A percentile compares a stretch with the other conserved stretches of the same genome.
Conservation (phyloP, 2,329 filamentous ascomycete species). For the Aspergillus tanneri region DNA sequence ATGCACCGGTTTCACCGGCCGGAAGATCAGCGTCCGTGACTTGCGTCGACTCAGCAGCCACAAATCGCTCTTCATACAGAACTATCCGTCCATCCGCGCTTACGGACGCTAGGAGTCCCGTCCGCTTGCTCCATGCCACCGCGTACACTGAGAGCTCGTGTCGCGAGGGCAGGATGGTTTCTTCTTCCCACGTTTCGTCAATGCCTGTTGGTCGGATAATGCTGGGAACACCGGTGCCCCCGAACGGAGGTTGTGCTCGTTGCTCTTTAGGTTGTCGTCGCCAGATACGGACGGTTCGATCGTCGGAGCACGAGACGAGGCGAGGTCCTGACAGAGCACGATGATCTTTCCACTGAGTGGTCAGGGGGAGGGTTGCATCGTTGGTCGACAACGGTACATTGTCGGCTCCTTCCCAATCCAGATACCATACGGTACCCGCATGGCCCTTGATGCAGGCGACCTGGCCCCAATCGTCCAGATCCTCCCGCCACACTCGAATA, state of each 20-base stretch:
- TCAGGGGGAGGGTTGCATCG: constrained; percentile 6
- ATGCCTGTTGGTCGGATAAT: constrained; percentile 73
- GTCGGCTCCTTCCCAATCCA: constrained; percentile 63
- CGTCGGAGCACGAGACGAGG: constrained; percentile 81
- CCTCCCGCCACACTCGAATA: constrained; percentile 83
- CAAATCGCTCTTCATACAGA: constrained; percentile 68
- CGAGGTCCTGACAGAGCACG: constrained; percentile 50
- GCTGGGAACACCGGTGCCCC: constrained; percentile 66
- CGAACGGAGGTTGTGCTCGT: constrained; percentile 45
- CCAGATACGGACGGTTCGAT: constrained; percentile 79
- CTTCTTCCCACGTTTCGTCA: constrained; percentile 81
- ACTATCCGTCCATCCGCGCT: constrained; percentile 82
- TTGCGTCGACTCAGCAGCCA: constrained; percentile 19
- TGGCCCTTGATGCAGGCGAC: constrained; percentile 80
- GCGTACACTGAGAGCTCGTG: constrained; percentile 85
- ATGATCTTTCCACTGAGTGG: constrained; percentile 31
- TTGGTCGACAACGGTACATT: constrained; percentile 23
- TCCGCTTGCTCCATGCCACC: constrained; percentile 74
- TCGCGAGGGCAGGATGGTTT: constrained; percentile 67
- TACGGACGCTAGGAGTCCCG: constrained; percentile 78
- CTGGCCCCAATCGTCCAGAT: constrained; percentile 91
- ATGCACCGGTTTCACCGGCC: constrained; percentile 25
- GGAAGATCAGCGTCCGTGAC: constrained; percentile 27
- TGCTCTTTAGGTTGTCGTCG: constrained; percentile 55
- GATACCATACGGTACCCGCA: constrained; percentile 81